Conservation (phyloP, 176 grass and related monocot genomes). For the Oryza coarctata region DNA sequence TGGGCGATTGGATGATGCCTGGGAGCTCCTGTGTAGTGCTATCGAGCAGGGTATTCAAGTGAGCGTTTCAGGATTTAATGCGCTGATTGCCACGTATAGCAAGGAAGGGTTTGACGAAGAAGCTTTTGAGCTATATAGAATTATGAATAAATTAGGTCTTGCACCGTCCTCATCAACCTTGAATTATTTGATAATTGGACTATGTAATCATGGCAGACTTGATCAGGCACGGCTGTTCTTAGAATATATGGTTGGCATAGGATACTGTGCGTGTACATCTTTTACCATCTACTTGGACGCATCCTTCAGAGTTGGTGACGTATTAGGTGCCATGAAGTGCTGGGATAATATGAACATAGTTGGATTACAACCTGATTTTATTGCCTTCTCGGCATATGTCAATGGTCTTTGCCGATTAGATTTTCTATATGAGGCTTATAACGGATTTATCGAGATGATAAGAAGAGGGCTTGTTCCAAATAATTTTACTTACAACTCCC, state of each 20-base stretch:
- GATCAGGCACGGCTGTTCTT: constrained; percentile 54
- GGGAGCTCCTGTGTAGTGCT: constrained; percentile 44
- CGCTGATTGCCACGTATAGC: constrained; percentile 65
- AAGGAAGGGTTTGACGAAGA: constrained; percentile 69
- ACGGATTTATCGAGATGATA: constrained; percentile 60
- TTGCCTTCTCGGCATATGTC: constrained; percentile 84
- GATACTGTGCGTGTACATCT: constrained; percentile 60
- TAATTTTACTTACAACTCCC: constrained; percentile 94
- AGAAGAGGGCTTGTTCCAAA: constrained; percentile 77
- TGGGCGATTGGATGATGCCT: constrained; percentile 62
- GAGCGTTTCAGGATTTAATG: constrained; percentile 70
- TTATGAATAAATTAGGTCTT: constrained; percentile 57
- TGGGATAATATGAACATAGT: constrained; percentile 65
- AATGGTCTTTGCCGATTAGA: constrained; percentile 70
- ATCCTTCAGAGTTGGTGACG: constrained; percentile 69
- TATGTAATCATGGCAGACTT: constrained; percentile 62
- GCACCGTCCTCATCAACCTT: constrained; percentile 62
- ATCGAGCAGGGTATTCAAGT: constrained; percentile 51
- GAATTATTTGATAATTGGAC: constrained; percentile 71
- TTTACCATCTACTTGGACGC: constrained; percentile 85
- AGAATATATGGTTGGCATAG: constrained; percentile 61
- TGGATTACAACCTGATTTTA: constrained; percentile 63
- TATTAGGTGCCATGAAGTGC: constrained; percentile 53
- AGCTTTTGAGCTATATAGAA: constrained; percentile 67
- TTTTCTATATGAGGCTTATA: constrained; percentile 58